Percentiles rank a stretch among this genome's conserved stretches.
Evolutionary conservation across 2,329 filamentous ascomycete genomes (phyloP).

Genomic region (Fusarium sp.): DNA sequence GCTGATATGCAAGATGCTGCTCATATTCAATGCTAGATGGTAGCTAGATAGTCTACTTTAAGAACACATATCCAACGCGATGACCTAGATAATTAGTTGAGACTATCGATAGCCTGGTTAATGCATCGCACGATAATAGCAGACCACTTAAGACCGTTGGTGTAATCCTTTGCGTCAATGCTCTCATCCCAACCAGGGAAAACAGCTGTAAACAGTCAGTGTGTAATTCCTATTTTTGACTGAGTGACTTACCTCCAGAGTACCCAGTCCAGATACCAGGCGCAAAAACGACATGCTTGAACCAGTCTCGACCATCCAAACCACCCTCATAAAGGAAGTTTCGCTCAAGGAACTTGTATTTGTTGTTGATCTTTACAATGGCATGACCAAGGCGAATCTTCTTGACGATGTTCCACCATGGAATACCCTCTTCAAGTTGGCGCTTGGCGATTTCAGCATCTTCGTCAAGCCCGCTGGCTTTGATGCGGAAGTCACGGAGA

Average conservation of each 20-base stretch:
- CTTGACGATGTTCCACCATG: constrained; percentile 83
- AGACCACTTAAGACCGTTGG: constrained; percentile 68
- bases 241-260: constrained; percentile 69
- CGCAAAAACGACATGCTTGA: constrained; percentile 95
- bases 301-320: constrained; percentile 84
- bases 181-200: constrained; percentile 72
- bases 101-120: constrained; percentile 56
- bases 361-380: constrained; percentile 76
- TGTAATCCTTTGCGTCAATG: constrained; percentile 69
- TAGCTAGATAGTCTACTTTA: background rate
- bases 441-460: constrained; percentile 55
- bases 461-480: constrained; percentile 59
- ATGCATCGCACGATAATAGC: constrained; percentile 67
- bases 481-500: constrained; percentile 52
- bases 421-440: constrained; percentile 65
- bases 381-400: constrained; percentile 71
- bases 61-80: background rate
- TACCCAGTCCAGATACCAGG: constrained; percentile 94
- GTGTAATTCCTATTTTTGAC: background rate
- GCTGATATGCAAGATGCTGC: background rate
- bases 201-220: constrained; percentile 57
- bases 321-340: constrained; percentile 81
- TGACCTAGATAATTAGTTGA: constrained; percentile 32
- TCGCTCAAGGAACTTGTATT: constrained; percentile 87
- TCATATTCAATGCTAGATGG: background rate